A percentile compares a stretch with the other conserved stretches of the same genome.
Conservation (phyloP, 345 rosid species). For the Nasturtium officinale region DNA sequence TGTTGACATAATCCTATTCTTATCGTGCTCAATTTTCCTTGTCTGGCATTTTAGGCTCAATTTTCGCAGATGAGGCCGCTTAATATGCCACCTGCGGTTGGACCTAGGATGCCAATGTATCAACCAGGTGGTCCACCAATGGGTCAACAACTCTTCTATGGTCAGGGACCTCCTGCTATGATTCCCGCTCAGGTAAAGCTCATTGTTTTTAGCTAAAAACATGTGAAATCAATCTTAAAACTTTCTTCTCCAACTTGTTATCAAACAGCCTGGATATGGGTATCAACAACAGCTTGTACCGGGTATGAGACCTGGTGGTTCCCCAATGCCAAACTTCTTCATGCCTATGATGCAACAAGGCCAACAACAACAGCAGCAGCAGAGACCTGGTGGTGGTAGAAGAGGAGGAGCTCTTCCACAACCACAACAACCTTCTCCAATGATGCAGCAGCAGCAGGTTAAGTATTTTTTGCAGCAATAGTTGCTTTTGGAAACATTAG, state of each 20-base stretch:
- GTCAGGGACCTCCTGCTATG: constrained; percentile 89
- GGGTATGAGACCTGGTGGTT: constrained; percentile 87
- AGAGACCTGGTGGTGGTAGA: constrained; percentile 49
- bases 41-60: constrained; percentile 60
- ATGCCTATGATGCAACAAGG: constrained; percentile 97
- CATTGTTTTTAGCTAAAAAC: constrained; percentile 6
- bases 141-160: constrained; percentile 76
- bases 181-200: constrained; percentile 80
- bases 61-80: constrained; percentile 88
- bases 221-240: constrained; percentile 15
- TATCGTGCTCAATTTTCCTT: background rate
- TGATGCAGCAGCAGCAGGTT: constrained; percentile 96
- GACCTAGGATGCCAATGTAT: constrained; percentile 86
- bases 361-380: constrained; percentile 70
- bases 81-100: constrained; percentile 73
- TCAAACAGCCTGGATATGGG: constrained; percentile 81
- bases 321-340: constrained; percentile 80
- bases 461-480: background rate
- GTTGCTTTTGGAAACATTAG: background rate
- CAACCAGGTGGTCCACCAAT: constrained; percentile 72
- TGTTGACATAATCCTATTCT: background rate
- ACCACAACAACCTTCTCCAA: constrained; percentile 41
- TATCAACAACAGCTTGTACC: constrained; percentile 97
- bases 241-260: constrained; percentile 19
- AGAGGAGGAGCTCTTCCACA: constrained; percentile 57